phyloP scores from a whole-genome alignment of 2,329 filamentous ascomycete species.

The Penicillium corylophilum region DNA sequence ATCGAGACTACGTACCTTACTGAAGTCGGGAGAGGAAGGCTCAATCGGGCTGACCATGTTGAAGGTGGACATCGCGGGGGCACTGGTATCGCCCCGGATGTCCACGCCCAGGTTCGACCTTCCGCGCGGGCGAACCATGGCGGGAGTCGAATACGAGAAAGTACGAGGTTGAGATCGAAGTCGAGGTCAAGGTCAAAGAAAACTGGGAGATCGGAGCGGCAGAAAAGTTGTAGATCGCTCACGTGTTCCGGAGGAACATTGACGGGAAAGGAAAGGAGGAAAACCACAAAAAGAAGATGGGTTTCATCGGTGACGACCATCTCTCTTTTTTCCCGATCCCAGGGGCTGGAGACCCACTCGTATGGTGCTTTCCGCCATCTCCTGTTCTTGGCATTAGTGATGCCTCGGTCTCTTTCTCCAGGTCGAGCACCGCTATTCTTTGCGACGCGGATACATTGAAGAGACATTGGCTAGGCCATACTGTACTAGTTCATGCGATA shows the following conservation, averaged over 20 bases:
- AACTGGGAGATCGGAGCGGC: not conserved
- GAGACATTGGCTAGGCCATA: not conserved
- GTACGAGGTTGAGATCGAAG: not conserved
- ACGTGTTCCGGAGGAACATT: not conserved
- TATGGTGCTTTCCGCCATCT: not conserved
- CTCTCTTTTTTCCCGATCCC: not conserved
- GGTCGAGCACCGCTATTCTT: not conserved
- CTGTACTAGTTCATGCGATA: too few relatives aligned
- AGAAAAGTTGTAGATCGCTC: conserved; percentile 1
- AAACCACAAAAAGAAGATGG: not conserved
- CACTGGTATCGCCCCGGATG: conserved; percentile 48
- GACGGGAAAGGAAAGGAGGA: not conserved
- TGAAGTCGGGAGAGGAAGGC: conserved; percentile 28
- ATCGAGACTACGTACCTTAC: conserved; percentile 27
- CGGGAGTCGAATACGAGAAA: conserved; percentile 1
- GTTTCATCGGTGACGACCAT: not conserved
- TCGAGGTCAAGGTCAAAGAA: not conserved
- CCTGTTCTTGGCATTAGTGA: not conserved
- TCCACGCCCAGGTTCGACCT: conserved; percentile 48
- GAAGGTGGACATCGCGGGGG: conserved; percentile 48
- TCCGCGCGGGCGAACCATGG: conserved; percentile 43
- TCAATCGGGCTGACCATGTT: conserved; percentile 36
- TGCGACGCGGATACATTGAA: not conserved
- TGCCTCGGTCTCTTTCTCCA: not conserved
- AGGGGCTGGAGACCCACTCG: not conserved